Base-by-base conservation (phyloP, 1,139 yeast species). In the Trichomonascaceae sp. region DNA sequence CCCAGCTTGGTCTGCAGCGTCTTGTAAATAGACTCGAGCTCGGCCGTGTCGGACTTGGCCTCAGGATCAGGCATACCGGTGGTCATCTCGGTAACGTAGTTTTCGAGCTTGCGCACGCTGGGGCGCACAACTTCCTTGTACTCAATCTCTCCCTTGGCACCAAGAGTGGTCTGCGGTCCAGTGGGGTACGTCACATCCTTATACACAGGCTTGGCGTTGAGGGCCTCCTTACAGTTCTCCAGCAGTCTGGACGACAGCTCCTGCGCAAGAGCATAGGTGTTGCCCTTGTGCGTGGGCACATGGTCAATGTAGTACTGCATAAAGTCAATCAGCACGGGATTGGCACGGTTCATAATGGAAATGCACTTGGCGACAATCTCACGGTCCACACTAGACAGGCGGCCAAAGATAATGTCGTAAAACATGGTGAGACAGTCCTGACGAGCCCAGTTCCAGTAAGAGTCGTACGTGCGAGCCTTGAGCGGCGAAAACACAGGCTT, bases 381-480 rank as follows among this genome's bases (percentile, higher is more conserved):
- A 59, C 98, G 77, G 57, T 89, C 97, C 45, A 89, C 79, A 39
- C 84, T 77, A 31, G 77, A 75, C 48, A 89, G 71, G 46, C 82
- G 78, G 54, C 98, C 98, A 59, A 89, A 92, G 51, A 89, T 84
- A 51, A 89, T 84, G 62, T 89, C 96, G 57, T 74, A 89, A 65
- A 84, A 89, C 85, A 89, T 79, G 34, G 87, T 76, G 48, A 89
- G 65, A 42, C 92, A 81, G 58, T 92, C 95, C 66, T 89, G 98
- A 63, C 96, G 81, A 30, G 97, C 96, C 98, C 98, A 89, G 62
- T 92, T 92, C 98, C 98, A 89, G 62, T 87, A 85, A 17, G 97
- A 85, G 61, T 89, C 97, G 59, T 89, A 89, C 36, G 80, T 76
- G 67, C 98, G 81, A 27, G 97, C 93, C 66, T 89, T 89, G 64